phyloP scores from a whole-genome alignment of 805 yeast species.

The Metschnikowia amazonensis region DNA sequence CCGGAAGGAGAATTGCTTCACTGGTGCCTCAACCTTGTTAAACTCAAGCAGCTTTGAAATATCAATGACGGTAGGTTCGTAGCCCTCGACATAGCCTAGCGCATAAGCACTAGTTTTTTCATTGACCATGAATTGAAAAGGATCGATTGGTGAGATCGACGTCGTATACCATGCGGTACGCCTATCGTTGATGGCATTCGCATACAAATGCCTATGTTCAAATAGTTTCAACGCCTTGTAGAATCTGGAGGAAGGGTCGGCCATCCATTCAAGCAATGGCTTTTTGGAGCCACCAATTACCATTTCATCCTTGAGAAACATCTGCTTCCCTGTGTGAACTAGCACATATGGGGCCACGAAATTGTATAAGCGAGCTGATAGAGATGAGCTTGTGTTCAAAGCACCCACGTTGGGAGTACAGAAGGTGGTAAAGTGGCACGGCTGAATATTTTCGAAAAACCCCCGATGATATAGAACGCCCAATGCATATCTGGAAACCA shows the following conservation, averaged over 20 bases:
- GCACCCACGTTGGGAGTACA: conserved; percentile 65
- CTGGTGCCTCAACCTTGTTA: conserved; percentile 5
- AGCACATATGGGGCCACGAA: conserved; percentile 58
- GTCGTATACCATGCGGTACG: conserved; percentile 82
- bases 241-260: conserved; percentile 13
- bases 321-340: conserved; percentile 71
- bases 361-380: conserved; percentile 51
- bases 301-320: conserved; percentile 52
- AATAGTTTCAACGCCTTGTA: conserved; percentile 12
- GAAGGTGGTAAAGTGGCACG: conserved; percentile 52
- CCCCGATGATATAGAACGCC: conserved; percentile 61
- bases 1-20: background rate
- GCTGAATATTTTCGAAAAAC: conserved; percentile 49
- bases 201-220: conserved; percentile 11
- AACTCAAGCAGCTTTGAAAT: conserved; percentile 40
- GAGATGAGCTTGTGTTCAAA: conserved; percentile 43
- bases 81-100: conserved; percentile 46
- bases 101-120: conserved; percentile 34
- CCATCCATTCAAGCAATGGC: conserved; percentile 17
- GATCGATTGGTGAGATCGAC: conserved; percentile 60
- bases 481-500: conserved; percentile 73
- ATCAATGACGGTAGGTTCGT: conserved; percentile 57
- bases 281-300: conserved; percentile 1
- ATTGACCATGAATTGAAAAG: conserved; percentile 50
- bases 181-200: conserved; percentile 16